These are phyloP conservation scores for Hamamelis virginiana DNA, from an alignment of 164 flowering plant species.

Conservation along the genomic window DNA sequence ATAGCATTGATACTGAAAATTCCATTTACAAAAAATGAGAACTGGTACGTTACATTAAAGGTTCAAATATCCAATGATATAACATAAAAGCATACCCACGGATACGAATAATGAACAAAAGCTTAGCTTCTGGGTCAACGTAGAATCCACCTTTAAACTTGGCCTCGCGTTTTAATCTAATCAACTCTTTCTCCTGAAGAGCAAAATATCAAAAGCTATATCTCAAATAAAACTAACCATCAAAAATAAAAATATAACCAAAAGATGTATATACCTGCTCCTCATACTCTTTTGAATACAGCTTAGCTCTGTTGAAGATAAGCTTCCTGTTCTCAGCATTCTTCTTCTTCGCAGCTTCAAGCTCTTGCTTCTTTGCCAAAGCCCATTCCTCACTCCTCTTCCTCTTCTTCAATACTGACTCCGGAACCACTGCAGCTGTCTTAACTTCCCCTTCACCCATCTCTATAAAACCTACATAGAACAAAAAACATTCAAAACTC, in stretches of 20 bases:
- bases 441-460: constrained; percentile 44
- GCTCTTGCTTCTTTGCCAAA: constrained; percentile 35
- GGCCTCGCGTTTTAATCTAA: constrained; percentile 58
- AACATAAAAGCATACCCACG: constrained; percentile 47
- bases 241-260: neutral
- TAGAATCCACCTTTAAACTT: constrained; percentile 65
- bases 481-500: neutral
- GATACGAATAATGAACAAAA: constrained; percentile 60
- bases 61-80: neutral
- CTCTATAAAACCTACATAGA: constrained; percentile 1
- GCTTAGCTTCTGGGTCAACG: constrained; percentile 59
- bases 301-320: constrained; percentile 47
- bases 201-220: neutral
- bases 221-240: neutral
- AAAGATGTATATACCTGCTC: constrained; percentile 32
- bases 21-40: neutral
- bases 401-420: constrained; percentile 57
- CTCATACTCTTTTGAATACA: constrained; percentile 44
- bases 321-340: constrained; percentile 45
- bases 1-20: constrained; percentile 63
- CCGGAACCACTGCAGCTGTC: constrained; percentile 40
- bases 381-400: constrained; percentile 64
- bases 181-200: constrained; percentile 45
- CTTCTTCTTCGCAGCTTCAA: constrained; percentile 41
- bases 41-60: neutral